Conservation (phyloP, 179 eudicot species). For the Amaranthus tricolor region DNA sequence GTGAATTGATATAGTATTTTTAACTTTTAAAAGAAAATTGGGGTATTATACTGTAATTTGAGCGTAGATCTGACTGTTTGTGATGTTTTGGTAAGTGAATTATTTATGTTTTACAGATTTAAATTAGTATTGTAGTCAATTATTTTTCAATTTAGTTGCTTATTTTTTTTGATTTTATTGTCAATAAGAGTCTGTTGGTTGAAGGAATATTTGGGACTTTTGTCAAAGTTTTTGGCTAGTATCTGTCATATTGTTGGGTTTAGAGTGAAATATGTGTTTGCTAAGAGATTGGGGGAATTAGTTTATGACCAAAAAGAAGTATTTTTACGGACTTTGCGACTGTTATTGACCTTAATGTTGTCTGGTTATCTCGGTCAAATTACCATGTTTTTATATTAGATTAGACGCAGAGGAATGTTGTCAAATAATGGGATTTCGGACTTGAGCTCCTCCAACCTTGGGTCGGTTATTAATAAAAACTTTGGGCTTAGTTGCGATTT, state of each 20-base stretch:
- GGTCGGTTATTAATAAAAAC: not conserved
- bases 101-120: not conserved
- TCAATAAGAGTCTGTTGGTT: not conserved
- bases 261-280: not conserved
- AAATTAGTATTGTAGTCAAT: not conserved
- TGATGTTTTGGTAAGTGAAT: not conserved
- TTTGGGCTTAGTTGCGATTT: not conserved
- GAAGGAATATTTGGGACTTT: not conserved
- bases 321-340: not conserved
- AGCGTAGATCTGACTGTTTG: conserved; percentile 7
- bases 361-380: not conserved
- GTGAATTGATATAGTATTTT: not conserved
- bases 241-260: not conserved
- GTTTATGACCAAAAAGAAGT: not conserved
- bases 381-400: not conserved
- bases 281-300: not conserved
- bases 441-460: not conserved
- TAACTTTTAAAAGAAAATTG: not conserved
- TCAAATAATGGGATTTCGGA: not conserved
- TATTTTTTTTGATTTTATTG: not conserved
- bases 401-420: not conserved
- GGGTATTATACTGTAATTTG: not conserved
- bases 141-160: not conserved
- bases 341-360: not conserved
- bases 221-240: not conserved